Evolutionary conservation across 345 rosid genomes (phyloP), one percentile per base, ranked within the genome.

Genomic region (Syzygium aqueum): DNA sequence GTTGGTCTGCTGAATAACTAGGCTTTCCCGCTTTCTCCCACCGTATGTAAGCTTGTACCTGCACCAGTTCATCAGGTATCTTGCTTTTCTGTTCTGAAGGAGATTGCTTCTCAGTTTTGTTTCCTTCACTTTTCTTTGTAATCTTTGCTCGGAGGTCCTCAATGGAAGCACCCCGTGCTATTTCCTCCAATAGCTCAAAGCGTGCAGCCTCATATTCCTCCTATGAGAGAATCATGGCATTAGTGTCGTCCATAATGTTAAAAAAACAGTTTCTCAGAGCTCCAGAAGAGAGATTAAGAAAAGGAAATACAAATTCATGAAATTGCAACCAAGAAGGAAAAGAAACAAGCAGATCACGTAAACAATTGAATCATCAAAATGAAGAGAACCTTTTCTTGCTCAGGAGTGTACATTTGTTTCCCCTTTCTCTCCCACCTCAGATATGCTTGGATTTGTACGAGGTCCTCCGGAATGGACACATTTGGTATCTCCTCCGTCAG

Each of bases 361-460:
- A 86, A 53, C 40, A 25, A 63, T 82, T 65, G 50, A 25, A 51
- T 51, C 30, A 11, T 4, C 27, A 87, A 50, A 77, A 56, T 28
- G 77, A 28, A 65, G 51, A 85, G 65, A 25, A 90, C 96, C 96
- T 93, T 94, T 91, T 95, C 95, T 88, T 94, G 92, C 90, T 95
- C 95, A 51, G 98, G 97, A 59, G 90, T 89, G 91, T 95, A 98
- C 88, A 86, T 94, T 91, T 94, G 98, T 94, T 95, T 98, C 86
- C 99, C 99, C 49, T 93, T 98, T 92, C 97, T 94, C 92, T 98
- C 99, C 99, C 99, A 98, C 91, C 98, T 94, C 85, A 95, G 54
- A 93, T 96, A 96, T 51, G 99, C 95, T 91, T 98, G 99, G 89
- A 94, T 84, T 90, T 96, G 99, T 87, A 98, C 98, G 91, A 98